Base-by-base conservation (phyloP, 768 basidiomycete genomes). In the Wakefieldia striispora region DNA sequence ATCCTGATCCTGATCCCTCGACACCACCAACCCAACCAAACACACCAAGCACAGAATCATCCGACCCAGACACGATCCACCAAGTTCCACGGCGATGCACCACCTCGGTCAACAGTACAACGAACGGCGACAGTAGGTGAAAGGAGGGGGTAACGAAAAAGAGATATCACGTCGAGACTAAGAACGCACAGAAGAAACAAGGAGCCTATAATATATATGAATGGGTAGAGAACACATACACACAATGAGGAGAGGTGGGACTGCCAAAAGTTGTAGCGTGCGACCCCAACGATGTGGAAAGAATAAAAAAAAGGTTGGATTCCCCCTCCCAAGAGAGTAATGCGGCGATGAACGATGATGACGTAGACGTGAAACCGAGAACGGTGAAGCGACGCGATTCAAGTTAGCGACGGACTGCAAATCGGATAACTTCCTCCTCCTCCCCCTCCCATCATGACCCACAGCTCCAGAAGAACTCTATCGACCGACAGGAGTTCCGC, bases 121-220 rank as follows among this genome's bases (percentile, higher is more conserved):
- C 46, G 42, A 44, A 51, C 9, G 41, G 17, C 24, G 34, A 8
- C 4, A n/a, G 31, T 8, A 27, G 35, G n/a, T 31, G 24, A 31
- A 24, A 26, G 17, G 11, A 41, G 43, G 36, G 34, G 41, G 47
- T 38, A 38, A 36, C 9, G 41, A 47, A 35, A 49, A 42, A 46
- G 40, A 51, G 33, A 62, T 53, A 40, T 60, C 47, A 56, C 51
- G 47, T 55, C 46, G 54, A 55, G 33, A 63, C 58, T 59, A 59
- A 33, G 43, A 54, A 35, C 43, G 56, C 38, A 51, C 45, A 43
- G 41, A 42, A 45, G 48, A 43, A 53, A 43, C 54, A 43, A 46
- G 49, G 57, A 70, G 43, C 66, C 57, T 56, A 58, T 45, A 62
- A 62, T 64, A 68, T 68, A 67, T 69, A 69, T 56, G 40, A 49